phyloP scores from a whole-genome alignment of 768 basidiomycete genomes.

The Tricholoma furcatifolium region DNA sequence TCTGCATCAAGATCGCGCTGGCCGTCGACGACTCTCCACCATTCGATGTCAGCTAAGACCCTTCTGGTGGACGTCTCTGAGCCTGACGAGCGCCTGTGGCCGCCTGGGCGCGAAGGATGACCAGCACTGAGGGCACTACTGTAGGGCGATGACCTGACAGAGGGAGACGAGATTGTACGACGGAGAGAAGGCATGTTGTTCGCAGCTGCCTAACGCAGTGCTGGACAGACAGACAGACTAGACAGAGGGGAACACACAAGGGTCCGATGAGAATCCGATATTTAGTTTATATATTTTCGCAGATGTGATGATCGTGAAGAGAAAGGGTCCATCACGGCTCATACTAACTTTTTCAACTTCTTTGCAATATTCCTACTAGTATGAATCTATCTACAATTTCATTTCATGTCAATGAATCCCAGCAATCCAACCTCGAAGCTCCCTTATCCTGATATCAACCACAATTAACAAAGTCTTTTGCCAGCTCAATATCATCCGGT shows the following conservation, averaged over 20 bases:
- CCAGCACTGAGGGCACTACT: slow-evolving; percentile 30
- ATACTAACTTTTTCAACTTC: slow-evolving; percentile 9
- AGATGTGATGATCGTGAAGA: slow-evolving; percentile 30
- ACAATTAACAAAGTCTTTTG: slow-evolving; percentile 5
- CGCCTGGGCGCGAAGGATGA: slow-evolving; percentile 33
- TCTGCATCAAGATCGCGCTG: slow-evolving; percentile 53
- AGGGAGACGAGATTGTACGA: slow-evolving; percentile 69
- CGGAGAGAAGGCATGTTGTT: slow-evolving; percentile 71
- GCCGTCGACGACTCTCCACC: slow-evolving; percentile 80
- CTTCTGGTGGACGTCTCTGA: slow-evolving; percentile 64
- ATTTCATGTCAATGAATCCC: slow-evolving; percentile 16
- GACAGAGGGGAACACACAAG: slow-evolving; percentile 32
- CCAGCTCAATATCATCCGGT: slow-evolving; percentile 4
- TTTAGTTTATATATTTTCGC: slow-evolving; percentile 42
- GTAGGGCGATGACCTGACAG: slow-evolving; percentile 72
- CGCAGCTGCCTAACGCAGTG: slow-evolving; percentile 54
- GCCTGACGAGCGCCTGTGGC: slow-evolving; percentile 64
- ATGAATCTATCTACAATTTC: slow-evolving; percentile 19
- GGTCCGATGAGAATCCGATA: slow-evolving; percentile 30
- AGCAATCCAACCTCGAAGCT: slow-evolving; percentile 21
- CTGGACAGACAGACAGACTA: slow-evolving; percentile 23
- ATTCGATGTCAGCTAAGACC: slow-evolving; percentile 84
- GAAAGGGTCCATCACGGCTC: slow-evolving; percentile 17
- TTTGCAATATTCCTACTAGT: slow-evolving; percentile 10
- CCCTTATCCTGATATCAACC: slow-evolving; percentile 4